A percentile compares a stretch with the other conserved stretches of the same genome.
phyloP scores from a whole-genome alignment of 2,329 filamentous ascomycete species.

The Cladosporium velox region DNA sequence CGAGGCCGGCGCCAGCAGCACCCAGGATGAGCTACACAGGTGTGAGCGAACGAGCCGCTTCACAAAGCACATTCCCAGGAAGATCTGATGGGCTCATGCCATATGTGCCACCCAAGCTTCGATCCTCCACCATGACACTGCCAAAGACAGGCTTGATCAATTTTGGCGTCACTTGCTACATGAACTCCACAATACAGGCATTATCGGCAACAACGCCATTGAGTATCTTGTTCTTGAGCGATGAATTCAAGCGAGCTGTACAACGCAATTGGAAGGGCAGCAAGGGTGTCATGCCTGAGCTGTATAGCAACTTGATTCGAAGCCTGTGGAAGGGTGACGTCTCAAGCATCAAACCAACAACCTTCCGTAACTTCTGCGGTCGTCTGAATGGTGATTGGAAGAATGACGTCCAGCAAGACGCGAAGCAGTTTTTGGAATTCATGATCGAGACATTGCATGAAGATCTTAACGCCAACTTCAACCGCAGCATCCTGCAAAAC shows the following conservation, averaged over 20 bases:
- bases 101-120: slow-evolving; percentile 49
- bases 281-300: slow-evolving; percentile 62
- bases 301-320: slow-evolving; percentile 62
- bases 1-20: slow-evolving; percentile 60
- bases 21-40: slow-evolving; percentile 75
- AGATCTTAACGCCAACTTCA: slow-evolving; percentile 75
- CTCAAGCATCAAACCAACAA: slow-evolving; percentile 47
- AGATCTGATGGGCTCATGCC: slow-evolving; percentile 42
- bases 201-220: slow-evolving; percentile 70
- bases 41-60: slow-evolving; percentile 60
- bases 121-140: slow-evolving; percentile 48
- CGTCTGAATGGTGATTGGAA: slow-evolving; percentile 68
- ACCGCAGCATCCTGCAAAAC: slow-evolving; percentile 58
- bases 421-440: slow-evolving; percentile 86
- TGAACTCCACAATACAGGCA: slow-evolving; percentile 87
- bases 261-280: slow-evolving; percentile 66
- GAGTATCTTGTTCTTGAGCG: slow-evolving; percentile 65
- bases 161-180: slow-evolving; percentile 82
- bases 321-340: slow-evolving; percentile 64
- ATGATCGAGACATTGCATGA: slow-evolving; percentile 79
- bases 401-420: slow-evolving; percentile 79
- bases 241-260: slow-evolving; percentile 61
- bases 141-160: slow-evolving; percentile 77
- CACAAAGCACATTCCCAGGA: slow-evolving; percentile 39
- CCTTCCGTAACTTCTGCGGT: slow-evolving; percentile 61